phyloP scores from a whole-genome alignment of 1,139 yeast genomes.

The Blastobotrys raffinosifermentans region DNA sequence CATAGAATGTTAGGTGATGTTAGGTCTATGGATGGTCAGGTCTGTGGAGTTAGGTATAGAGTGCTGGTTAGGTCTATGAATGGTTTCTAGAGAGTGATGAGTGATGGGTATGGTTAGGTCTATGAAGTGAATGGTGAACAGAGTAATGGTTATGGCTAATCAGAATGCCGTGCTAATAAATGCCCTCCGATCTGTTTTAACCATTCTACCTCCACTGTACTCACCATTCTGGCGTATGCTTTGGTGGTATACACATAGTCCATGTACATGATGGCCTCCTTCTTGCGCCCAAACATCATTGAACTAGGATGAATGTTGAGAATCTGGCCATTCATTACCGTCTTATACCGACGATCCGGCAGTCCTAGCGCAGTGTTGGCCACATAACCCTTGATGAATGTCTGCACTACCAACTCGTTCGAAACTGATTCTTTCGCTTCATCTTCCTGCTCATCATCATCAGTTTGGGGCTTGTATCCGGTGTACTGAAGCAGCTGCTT shows the following conservation, averaged over 20 bases:
- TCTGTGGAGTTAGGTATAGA: too few species aligned
- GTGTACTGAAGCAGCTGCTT: conserved; percentile 61
- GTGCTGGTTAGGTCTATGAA: too few species aligned
- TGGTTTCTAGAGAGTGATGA: too few species aligned
- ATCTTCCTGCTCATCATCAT: conserved; percentile 12
- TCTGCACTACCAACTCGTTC: conserved; percentile 51
- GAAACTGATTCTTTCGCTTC: conserved; percentile 39
- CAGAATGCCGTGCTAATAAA: conserved; percentile 46
- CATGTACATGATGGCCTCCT: conserved; percentile 88
- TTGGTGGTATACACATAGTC: conserved; percentile 91
- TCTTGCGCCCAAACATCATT: conserved; percentile 69
- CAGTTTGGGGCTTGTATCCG: conserved; percentile 16
- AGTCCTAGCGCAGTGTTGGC: conserved; percentile 87
- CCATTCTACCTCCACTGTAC: conserved; percentile 83
- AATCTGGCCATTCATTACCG: conserved; percentile 55
- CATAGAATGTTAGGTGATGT: too few species aligned
- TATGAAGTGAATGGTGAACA: too few species aligned
- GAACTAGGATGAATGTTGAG: conserved; percentile 92
- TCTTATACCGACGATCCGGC: conserved; percentile 90
- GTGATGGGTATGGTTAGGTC: too few species aligned
- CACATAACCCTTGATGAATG: conserved; percentile 72
- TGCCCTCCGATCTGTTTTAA: conserved; percentile 78
- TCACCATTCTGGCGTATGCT: conserved; percentile 86
- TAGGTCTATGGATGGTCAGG: too few species aligned
- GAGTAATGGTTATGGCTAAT: too few species aligned